A percentile compares a stretch with the other conserved stretches of the same genome.
Conservation (phyloP, 192 early-diverging fungal species). For the Gaertneriomyces semiglobifer region DNA sequence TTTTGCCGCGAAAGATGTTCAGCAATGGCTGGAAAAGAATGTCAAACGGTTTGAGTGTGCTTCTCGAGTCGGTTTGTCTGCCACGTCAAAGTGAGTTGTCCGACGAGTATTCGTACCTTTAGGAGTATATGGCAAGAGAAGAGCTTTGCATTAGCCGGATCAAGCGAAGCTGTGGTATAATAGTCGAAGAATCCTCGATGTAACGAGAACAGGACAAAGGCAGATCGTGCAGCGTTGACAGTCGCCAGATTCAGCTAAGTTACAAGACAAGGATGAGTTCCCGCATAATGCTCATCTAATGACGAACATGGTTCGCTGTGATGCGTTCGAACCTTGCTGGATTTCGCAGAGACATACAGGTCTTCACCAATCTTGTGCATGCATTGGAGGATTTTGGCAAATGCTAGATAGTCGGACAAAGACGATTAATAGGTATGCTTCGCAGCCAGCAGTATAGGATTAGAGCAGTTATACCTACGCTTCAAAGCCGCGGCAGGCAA, state of each 20-base stretch:
- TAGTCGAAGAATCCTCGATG: conserved; percentile 63
- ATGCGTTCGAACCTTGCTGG: conserved; percentile 37
- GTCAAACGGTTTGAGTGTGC: background rate
- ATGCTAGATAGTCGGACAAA: conserved; percentile 28
- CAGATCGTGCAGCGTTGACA: conserved; percentile 66
- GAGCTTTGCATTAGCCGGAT: conserved; percentile 21
- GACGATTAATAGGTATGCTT: background rate
- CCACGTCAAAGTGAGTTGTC: too few relatives aligned
- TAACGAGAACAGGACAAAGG: conserved; percentile 57
- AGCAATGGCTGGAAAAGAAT: conserved; percentile 27
- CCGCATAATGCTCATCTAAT: background rate
- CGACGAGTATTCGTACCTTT: conserved; percentile 20
- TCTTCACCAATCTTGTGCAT: conserved; percentile 62
- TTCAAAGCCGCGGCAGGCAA: conserved; percentile 23
- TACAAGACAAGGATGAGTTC: background rate
- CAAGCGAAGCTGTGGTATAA: conserved; percentile 41
- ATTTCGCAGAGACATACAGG: conserved; percentile 55
- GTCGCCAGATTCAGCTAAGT: conserved; percentile 47
- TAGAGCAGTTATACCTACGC: conserved; percentile 8
- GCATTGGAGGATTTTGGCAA: conserved; percentile 56
- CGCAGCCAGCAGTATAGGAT: background rate
- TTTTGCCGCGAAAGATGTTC: conserved; percentile 34
- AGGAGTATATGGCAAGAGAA: conserved; percentile 35
- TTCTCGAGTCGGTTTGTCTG: background rate
- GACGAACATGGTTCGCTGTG: background rate